These are phyloP conservation scores for Aspergillus steynii DNA, from an alignment of 495 filamentous ascomycete genomes.

Conservation along the genomic window DNA sequence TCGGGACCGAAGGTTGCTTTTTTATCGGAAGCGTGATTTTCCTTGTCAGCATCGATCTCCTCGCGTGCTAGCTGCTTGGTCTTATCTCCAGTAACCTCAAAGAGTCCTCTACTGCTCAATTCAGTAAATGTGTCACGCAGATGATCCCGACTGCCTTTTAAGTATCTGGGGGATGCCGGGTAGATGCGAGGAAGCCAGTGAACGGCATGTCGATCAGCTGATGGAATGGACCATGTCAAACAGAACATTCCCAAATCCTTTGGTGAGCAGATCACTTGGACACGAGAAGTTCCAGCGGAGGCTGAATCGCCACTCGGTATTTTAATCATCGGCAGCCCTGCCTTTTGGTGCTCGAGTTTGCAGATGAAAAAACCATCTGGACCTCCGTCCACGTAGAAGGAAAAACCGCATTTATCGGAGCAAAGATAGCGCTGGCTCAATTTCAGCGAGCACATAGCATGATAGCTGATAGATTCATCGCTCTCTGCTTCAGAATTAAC, in stretches of 20 bases:
- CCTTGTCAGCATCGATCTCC: too few relatives aligned
- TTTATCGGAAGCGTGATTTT: too few relatives aligned
- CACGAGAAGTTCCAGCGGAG: conserved; percentile 19
- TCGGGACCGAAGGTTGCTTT: too few relatives aligned
- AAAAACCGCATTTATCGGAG: conserved; percentile 35
- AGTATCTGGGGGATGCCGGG: conserved; percentile 8
- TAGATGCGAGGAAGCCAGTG: conserved; percentile 33
- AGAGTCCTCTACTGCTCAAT: neutral
- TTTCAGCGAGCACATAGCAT: conserved; percentile 34
- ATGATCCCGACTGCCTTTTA: conserved; percentile 3
- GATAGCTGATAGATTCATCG: conserved; percentile 22
- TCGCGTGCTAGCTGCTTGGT: too few relatives aligned
- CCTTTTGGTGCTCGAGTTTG: conserved; percentile 15
- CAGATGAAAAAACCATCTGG: conserved; percentile 31
- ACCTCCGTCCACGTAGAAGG: conserved; percentile 34
- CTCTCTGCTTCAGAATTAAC: neutral
- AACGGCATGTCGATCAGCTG: conserved; percentile 11
- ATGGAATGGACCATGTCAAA: conserved; percentile 27
- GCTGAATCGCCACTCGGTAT: conserved; percentile 10
- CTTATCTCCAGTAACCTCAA: neutral
- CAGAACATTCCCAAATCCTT: conserved; percentile 28
- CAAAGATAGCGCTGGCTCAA: conserved; percentile 34
- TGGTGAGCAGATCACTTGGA: conserved; percentile 31
- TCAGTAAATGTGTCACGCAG: conserved; percentile 16
- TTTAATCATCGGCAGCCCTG: conserved; percentile 21